Percentiles rank a stretch among this genome's conserved stretches.
phyloP scores from a whole-genome alignment of 176 grass and related monocot genomes.

The Poa annua region DNA sequence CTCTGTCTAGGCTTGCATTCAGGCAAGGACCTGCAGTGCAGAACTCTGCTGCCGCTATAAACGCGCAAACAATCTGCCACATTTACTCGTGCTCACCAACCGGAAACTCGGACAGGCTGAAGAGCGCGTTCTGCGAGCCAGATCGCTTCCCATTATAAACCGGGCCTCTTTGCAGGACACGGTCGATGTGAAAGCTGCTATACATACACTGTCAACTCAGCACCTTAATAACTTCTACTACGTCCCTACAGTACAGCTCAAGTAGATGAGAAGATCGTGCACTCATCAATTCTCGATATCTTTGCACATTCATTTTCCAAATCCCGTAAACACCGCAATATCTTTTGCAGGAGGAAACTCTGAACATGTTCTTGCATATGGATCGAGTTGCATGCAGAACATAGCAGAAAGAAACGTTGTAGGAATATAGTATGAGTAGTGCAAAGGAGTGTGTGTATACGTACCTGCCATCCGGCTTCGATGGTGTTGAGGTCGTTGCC shows the following conservation, averaged over 20 bases:
- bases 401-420: too few species aligned
- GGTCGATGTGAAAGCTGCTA: conserved; percentile 24
- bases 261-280: not conserved
- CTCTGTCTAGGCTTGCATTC: conserved; percentile 12
- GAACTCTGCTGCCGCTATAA: conserved; percentile 11
- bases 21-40: conserved; percentile 27
- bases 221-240: not conserved
- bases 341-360: not conserved
- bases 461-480: conserved; percentile 98
- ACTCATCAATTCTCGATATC: not conserved
- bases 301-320: not conserved
- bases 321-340: not conserved
- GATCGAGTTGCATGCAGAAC: not conserved
- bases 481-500: conserved; percentile 99
- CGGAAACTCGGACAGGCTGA: conserved; percentile 24
- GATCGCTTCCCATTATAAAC: conserved; percentile 34
- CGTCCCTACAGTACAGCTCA: conserved; percentile 14
- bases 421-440: not conserved
- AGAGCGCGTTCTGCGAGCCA: conserved; percentile 32
- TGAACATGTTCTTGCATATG: not conserved
- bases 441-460: not conserved
- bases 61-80: not conserved
- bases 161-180: not conserved
- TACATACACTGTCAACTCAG: not conserved
- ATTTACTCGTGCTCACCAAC: conserved; percentile 60